Percentiles rank a stretch among this genome's conserved stretches.
phyloP scores from a whole-genome alignment of 345 rosid species.

The Psidium friedrichsthalianum region DNA sequence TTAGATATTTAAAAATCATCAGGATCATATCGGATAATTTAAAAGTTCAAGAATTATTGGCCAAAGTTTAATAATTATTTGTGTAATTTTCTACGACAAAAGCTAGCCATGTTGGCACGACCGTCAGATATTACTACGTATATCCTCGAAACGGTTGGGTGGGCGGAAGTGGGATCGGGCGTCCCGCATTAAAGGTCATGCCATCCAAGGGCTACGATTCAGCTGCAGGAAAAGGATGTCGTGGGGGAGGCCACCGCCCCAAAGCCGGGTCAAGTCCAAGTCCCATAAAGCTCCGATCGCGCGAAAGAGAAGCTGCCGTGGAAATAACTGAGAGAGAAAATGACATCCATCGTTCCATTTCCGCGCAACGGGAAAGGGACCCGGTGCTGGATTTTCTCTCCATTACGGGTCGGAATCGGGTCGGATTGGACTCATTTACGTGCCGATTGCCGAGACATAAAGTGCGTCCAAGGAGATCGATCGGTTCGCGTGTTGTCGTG shows the following conservation, averaged over 20 bases:
- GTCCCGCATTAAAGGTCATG: neutral
- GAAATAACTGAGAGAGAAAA: neutral
- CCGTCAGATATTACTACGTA: neutral
- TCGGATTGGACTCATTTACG: neutral
- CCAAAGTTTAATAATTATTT: neutral
- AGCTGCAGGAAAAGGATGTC: neutral
- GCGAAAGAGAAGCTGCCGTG: neutral
- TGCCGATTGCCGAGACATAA: neutral
- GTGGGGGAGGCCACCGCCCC: neutral
- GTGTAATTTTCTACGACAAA: fast-evolving
- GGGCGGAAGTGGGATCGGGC: neutral
- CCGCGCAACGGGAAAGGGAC: neutral
- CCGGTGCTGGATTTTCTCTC: neutral
- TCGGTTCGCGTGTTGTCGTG: fast-evolving
- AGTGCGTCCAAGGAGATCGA: neutral
- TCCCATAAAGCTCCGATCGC: neutral
- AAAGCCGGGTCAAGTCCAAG: neutral
- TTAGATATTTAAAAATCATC: neutral
- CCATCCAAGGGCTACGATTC: neutral
- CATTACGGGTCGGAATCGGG: neutral
- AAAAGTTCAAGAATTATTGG: neutral
- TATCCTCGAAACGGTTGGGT: neutral
- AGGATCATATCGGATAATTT: neutral
- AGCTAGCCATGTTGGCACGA: neutral
- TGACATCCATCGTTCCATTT: neutral